A percentile compares a stretch with the other conserved stretches of the same genome.
Evolutionary conservation across 2,329 filamentous ascomycete species (phyloP).

Genomic region (Didymosphaeria variabile): DNA sequence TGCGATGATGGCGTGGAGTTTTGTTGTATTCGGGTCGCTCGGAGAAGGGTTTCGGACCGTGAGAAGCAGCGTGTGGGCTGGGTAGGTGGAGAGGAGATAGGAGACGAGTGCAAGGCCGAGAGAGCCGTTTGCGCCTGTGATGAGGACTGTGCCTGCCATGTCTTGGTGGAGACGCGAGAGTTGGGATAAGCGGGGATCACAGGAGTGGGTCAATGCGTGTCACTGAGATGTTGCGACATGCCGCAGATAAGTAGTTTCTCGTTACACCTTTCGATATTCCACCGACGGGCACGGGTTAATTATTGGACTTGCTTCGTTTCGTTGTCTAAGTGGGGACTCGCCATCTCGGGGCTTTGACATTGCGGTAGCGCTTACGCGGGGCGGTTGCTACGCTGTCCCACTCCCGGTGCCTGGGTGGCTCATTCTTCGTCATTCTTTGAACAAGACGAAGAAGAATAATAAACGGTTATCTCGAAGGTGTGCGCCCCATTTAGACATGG

Average conservation of each 20-base stretch:
- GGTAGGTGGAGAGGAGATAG: constrained; percentile 26
- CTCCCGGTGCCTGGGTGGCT: too few relatives aligned
- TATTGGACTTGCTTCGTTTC: too few relatives aligned
- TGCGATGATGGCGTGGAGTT: constrained; percentile 23
- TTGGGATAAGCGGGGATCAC: too few relatives aligned
- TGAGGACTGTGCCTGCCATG: constrained; percentile 23
- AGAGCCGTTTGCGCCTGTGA: constrained; percentile 38
- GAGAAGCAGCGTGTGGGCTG: constrained; percentile 24
- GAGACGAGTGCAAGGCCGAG: constrained; percentile 30
- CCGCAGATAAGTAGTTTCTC: background rate
- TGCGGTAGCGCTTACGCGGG: too few relatives aligned
- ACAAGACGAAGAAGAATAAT: too few relatives aligned
- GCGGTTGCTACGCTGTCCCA: too few relatives aligned
- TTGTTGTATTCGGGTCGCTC: constrained; percentile 28
- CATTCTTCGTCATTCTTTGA: too few relatives aligned
- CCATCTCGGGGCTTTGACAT: too few relatives aligned
- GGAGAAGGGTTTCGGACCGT: constrained; percentile 31
- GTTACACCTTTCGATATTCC: background rate
- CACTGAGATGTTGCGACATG: too few relatives aligned
- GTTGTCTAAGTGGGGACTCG: too few relatives aligned
- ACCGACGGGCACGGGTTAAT: background rate
- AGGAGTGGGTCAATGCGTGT: background rate
- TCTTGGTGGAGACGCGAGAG: background rate
- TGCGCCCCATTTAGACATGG: background rate
- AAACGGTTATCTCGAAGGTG: background rate